Conservation (phyloP, 2,329 filamentous ascomycete species). For the Ophiosphaerella narmari region DNA sequence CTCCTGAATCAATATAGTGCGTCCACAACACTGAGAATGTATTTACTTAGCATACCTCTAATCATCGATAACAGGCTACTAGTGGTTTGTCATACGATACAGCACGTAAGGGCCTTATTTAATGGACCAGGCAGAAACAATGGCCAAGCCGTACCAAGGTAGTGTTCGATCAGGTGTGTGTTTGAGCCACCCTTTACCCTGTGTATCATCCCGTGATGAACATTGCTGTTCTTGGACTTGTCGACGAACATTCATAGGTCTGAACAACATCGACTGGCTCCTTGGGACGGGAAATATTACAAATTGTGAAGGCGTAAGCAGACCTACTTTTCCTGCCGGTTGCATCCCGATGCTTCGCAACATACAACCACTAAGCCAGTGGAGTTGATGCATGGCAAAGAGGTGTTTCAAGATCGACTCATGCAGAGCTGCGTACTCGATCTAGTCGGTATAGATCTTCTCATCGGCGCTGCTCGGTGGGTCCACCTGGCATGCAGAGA, state of each 20-base stretch:
- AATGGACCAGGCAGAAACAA: constrained; percentile 21
- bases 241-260: constrained; percentile 45
- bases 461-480: too few relatives aligned
- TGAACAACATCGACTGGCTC: constrained; percentile 47
- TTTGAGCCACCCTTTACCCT: constrained; percentile 53
- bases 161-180: constrained; percentile 26
- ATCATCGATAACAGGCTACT: constrained; percentile 54
- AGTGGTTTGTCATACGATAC: constrained; percentile 52
- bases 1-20: constrained; percentile 50
- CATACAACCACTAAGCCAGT: too few relatives aligned
- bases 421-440: too few relatives aligned
- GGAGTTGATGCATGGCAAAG: too few relatives aligned
- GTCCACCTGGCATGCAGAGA: too few relatives aligned
- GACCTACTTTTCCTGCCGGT: too few relatives aligned
- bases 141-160: not conserved
- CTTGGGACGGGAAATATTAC: constrained; percentile 46
- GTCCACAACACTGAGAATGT: constrained; percentile 53
- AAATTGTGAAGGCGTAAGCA: constrained; percentile 45
- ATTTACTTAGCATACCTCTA: constrained; percentile 46
- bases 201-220: constrained; percentile 45
- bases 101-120: constrained; percentile 36
- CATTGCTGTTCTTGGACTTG: constrained; percentile 54
- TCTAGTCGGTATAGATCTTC: too few relatives aligned
- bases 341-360: constrained; percentile 13
- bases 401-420: too few relatives aligned